These are phyloP conservation scores for Zygosaccharomyces rouxii DNA, from an alignment of 805 yeast species.

Conservation along the genomic window DNA sequence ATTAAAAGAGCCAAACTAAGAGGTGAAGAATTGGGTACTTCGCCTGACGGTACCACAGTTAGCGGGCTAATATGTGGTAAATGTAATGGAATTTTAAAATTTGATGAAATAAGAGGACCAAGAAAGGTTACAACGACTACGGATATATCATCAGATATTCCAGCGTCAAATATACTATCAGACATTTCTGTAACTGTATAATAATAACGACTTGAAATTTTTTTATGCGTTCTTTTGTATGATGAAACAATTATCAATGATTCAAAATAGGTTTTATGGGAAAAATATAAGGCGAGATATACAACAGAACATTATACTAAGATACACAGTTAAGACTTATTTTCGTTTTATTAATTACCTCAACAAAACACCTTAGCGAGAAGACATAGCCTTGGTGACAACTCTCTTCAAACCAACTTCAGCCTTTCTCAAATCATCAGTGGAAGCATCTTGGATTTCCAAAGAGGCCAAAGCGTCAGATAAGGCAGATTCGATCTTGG, in stretches of 20 bases:
- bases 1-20: slow-evolving; percentile 17
- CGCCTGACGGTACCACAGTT: slow-evolving; percentile 17
- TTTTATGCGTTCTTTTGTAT: too few relatives aligned
- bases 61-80: slow-evolving; percentile 19
- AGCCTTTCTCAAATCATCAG: slow-evolving; percentile 98
- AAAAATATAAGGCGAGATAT: slow-evolving; percentile 12
- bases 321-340: slow-evolving; percentile 20
- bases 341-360: slow-evolving; percentile 14
- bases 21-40: slow-evolving; percentile 13
- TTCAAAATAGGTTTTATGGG: slow-evolving; percentile 5
- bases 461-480: slow-evolving; percentile 98
- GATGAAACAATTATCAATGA: neutral
- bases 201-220: too few relatives aligned
- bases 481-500: slow-evolving; percentile 95
- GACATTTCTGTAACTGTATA: neutral
- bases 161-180: neutral
- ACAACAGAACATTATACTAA: slow-evolving; percentile 20
- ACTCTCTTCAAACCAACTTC: slow-evolving; percentile 98
- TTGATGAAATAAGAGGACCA: slow-evolving; percentile 20
- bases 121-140: slow-evolving; percentile 6
- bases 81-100: slow-evolving; percentile 17
- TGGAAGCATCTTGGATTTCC: slow-evolving; percentile 92
- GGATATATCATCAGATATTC: neutral
- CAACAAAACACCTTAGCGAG: slow-evolving; percentile 62
- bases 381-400: slow-evolving; percentile 98